A percentile compares a stretch with the other conserved stretches of the same genome.
These are phyloP conservation scores for Colletotrichum cuscutae DNA, from an alignment of 2,329 filamentous ascomycete genomes.

Conservation along the genomic window DNA sequence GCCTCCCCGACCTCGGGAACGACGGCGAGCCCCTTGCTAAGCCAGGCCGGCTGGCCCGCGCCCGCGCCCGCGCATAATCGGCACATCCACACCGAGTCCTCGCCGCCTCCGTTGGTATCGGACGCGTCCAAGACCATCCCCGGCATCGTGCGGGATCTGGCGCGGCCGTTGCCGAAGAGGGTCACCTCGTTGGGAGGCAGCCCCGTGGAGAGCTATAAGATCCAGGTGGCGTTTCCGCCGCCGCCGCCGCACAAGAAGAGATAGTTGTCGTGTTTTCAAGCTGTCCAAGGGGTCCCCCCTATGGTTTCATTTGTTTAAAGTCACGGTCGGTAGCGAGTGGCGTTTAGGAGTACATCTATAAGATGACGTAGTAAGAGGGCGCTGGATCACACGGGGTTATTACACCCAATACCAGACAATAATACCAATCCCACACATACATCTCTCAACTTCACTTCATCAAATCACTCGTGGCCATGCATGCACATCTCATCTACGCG, in stretches of 20 bases:
- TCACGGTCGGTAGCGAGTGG: neutral
- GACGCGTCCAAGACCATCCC: slow-evolving; percentile 9
- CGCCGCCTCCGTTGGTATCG: neutral
- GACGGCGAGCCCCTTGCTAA: slow-evolving; percentile 35
- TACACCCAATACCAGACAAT: neutral
- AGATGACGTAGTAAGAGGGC: neutral
- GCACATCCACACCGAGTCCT: neutral
- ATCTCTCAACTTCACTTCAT: neutral
- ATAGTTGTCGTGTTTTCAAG: neutral
- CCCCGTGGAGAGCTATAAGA: slow-evolving; percentile 48
- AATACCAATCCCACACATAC: neutral
- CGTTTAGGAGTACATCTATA: neutral
- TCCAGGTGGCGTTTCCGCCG: slow-evolving; percentile 52
- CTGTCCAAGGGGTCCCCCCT: neutral
- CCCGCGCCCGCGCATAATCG: slow-evolving; percentile 11
- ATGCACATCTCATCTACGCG: neutral
- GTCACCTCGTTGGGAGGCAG: slow-evolving; percentile 37
- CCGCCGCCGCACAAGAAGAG: slow-evolving; percentile 45
- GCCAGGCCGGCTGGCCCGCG: slow-evolving; percentile 30
- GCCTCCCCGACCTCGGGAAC: slow-evolving; percentile 23
- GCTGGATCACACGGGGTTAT: neutral
- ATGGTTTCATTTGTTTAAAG: too few species aligned
- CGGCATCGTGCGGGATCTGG: slow-evolving; percentile 3
- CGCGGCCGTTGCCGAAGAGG: slow-evolving; percentile 26
- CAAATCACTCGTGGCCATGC: neutral